phyloP scores from a whole-genome alignment of 2,329 filamentous ascomycete species.

The Claviceps pusilla region DNA sequence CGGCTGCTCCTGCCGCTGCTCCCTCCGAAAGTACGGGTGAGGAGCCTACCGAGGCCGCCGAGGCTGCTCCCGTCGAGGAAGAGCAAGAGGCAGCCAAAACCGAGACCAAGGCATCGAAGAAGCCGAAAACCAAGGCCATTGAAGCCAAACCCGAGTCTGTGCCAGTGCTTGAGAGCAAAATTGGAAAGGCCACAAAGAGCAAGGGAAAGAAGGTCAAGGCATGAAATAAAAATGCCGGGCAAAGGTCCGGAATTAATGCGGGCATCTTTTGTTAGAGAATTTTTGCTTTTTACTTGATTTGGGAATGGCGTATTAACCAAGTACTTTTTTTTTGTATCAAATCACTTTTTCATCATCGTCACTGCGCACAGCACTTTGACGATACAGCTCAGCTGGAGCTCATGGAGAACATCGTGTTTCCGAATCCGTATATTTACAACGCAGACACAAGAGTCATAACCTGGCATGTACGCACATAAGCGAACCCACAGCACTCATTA shows the following conservation, averaged over 20 bases:
- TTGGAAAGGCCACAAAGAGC: conserved; percentile 13
- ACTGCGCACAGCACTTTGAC: neutral
- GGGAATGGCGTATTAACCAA: neutral
- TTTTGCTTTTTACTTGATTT: neutral
- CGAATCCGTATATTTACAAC: neutral
- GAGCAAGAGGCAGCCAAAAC: conserved; percentile 11
- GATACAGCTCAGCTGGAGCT: neutral
- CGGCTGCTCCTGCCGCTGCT: conserved; percentile 9
- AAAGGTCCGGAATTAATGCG: neutral
- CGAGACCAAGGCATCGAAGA: conserved; percentile 8
- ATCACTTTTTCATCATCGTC: neutral
- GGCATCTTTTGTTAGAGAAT: neutral
- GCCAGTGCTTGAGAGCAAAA: conserved; percentile 10
- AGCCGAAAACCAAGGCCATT: conserved; percentile 10
- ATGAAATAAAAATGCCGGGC: conserved; percentile 1
- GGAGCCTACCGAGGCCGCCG: conserved; percentile 19
- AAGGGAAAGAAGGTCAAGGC: conserved; percentile 16
- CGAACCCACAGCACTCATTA: conserved; percentile 41
- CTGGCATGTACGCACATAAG: conserved; percentile 42
- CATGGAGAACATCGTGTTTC: neutral
- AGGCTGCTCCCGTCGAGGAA: conserved; percentile 19
- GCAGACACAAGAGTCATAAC: neutral
- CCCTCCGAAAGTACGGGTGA: conserved; percentile 16
- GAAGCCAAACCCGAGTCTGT: conserved; percentile 7
- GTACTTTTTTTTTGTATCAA: neutral